phyloP scores from a whole-genome alignment of 2,329 filamentous ascomycete species.

The Penicillium sp. region DNA sequence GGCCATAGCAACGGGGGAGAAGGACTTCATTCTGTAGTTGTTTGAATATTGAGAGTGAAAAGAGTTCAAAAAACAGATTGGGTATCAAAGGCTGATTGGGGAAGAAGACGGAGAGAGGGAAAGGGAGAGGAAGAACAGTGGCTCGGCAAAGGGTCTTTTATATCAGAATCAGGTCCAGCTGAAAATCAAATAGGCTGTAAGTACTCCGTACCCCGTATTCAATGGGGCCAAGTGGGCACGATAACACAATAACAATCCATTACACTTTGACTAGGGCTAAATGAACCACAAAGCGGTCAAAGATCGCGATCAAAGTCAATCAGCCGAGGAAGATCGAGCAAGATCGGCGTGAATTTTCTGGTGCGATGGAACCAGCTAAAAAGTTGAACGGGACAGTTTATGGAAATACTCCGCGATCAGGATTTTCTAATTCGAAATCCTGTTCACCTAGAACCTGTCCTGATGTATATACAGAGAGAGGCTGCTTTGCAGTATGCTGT shows the following conservation, averaged over 20 bases:
- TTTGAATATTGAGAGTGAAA: background rate
- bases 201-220: background rate
- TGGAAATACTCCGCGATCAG: too few species aligned
- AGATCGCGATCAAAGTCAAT: background rate
- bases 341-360: constrained; percentile 13
- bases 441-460: too few species aligned
- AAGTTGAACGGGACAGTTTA: too few species aligned
- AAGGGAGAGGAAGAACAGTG: background rate
- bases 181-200: constrained; percentile 16
- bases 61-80: background rate
- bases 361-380: background rate
- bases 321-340: constrained; percentile 4
- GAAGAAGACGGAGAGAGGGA: background rate
- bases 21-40: constrained; percentile 31
- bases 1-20: constrained; percentile 27
- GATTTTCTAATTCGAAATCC: too few species aligned
- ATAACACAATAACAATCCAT: background rate
- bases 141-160: constrained; percentile 14
- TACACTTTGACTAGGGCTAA: constrained; percentile 4
- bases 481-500: background rate
- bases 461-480: too few species aligned
- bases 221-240: background rate
- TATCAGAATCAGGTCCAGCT: constrained; percentile 11
- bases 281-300: background rate
- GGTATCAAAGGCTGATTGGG: constrained; percentile 1